phyloP scores from a whole-genome alignment of 805 yeast genomes.

The Saccharomycopsis fodiens region DNA sequence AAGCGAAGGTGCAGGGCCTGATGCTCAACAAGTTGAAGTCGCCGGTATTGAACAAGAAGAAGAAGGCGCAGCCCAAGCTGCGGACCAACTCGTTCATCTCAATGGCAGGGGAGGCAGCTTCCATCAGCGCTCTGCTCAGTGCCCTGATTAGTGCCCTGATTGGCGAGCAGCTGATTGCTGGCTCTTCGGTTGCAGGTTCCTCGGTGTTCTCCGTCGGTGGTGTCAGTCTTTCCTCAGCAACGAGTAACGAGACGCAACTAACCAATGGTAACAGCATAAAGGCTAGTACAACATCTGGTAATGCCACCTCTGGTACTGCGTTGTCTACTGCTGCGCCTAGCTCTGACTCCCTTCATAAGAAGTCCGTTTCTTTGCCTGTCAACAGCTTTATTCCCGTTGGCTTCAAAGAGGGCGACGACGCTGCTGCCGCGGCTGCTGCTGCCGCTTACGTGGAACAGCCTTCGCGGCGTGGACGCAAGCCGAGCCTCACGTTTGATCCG shows the following conservation, averaged over 20 bases:
- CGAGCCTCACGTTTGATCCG: conserved; percentile 50
- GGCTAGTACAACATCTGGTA: not conserved
- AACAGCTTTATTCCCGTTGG: not conserved
- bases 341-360: conserved; percentile 1
- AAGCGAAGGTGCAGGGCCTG: not conserved
- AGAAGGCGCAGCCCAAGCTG: not conserved
- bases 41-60: conserved; percentile 2
- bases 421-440: not conserved
- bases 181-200: conserved; percentile 6
- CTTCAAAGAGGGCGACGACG: not conserved
- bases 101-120: not conserved
- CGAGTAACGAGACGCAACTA: conserved; percentile 3
- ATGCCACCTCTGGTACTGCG: not conserved
- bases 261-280: not conserved
- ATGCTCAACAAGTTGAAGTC: conserved; percentile 1
- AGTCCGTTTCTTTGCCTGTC: conserved; percentile 7
- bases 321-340: not conserved
- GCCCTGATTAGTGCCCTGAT: too few species aligned
- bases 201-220: conserved; percentile 10
- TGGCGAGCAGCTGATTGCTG: conserved; percentile 7
- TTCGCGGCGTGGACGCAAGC: conserved; percentile 59
- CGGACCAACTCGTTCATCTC: not conserved
- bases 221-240: conserved; percentile 8
- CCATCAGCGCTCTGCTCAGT: too few species aligned
- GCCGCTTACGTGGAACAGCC: conserved; percentile 26